A percentile compares a stretch with the other conserved stretches of the same genome.
These are phyloP conservation scores for Magnolia officinalis DNA, from an alignment of 164 flowering plant genomes.

Conservation along the genomic window DNA sequence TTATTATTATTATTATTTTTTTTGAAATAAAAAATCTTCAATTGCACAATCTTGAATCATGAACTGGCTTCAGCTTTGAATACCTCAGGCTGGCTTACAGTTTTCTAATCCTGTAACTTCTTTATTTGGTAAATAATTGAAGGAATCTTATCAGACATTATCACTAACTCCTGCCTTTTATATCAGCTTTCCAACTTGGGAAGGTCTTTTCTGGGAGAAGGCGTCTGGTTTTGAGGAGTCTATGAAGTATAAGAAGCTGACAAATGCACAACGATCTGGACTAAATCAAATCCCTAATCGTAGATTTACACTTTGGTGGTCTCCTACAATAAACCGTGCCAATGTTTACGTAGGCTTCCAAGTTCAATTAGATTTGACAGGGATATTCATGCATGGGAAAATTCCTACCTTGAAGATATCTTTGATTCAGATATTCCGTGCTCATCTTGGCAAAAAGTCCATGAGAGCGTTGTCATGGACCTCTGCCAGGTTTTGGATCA, in stretches of 20 bases:
- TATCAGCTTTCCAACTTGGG: slow-evolving; percentile 98
- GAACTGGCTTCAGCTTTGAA: not conserved
- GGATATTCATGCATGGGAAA: slow-evolving; percentile 99
- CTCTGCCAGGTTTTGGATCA: slow-evolving; percentile 98
- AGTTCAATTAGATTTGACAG: slow-evolving; percentile 94
- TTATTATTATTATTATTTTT: no score
- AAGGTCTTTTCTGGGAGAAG: slow-evolving; percentile 99
- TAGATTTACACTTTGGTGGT: slow-evolving; percentile 99
- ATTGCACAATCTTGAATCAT: no score
- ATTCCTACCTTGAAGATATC: slow-evolving; percentile 98
- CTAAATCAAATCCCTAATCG: slow-evolving; percentile 98
- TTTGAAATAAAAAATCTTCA: no score
- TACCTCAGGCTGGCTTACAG: not conserved
- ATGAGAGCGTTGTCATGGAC: slow-evolving; percentile 99
- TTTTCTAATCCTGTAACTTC: slow-evolving; percentile 1
- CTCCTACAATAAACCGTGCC: slow-evolving; percentile 95
- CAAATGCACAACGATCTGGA: slow-evolving; percentile 99
- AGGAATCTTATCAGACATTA: not conserved
- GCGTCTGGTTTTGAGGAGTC: slow-evolving; percentile 99
- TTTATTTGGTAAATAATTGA: no score
- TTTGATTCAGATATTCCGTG: slow-evolving; percentile 94
- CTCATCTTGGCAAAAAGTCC: slow-evolving; percentile 99
- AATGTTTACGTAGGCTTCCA: slow-evolving; percentile 99
- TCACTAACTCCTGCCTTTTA: slow-evolving; percentile 6
- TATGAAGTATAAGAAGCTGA: slow-evolving; percentile 97